Base-by-base conservation (phyloP, 192 early-diverging fungal species). In the Ramicandelaber brevisporus region DNA sequence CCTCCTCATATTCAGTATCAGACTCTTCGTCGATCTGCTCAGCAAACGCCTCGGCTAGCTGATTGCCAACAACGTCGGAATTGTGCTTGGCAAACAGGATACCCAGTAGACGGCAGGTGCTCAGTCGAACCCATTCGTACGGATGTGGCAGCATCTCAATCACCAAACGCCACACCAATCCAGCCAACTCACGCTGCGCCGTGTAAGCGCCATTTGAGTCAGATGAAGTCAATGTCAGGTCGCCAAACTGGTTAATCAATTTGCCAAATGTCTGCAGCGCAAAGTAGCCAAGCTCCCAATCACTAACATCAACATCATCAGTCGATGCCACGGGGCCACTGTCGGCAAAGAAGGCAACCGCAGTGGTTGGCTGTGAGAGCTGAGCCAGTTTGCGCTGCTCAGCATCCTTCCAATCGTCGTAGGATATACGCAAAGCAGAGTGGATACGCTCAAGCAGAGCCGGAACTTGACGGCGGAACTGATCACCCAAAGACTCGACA, bases 211-310 rank as follows among this genome's bases (percentile, higher is more conserved):
- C n/a, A n/a, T n/a, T n/a, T n/a, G n/a, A n/a, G n/a, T n/a, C n/a
- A n/a, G n/a, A n/a, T n/a, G n/a, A n/a, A n/a, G n/a, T n/a, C n/a
- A n/a, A n/a, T n/a, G n/a, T n/a, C n/a, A n/a, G n/a, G 7, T 32
- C 29, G 1, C 59, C 47, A 32, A 70, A 60, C 13, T 57, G 48
- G 21, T 61, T 57, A 20, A 74, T 38, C 12, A 87, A 39, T 37
- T 82, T 76, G 9, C 55, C 53, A 28, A 81, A 75, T 1, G 78
- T 68, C 18, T 65, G 73, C 4, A 88, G 33, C 21, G 77, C 56
- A 50, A 80, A 68, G 37, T 93, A 93, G 7, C 66, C 70, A 2
- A 74, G 40, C 53, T 89, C 73, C 92, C 92, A 97, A 18, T 48
- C 48, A 18, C 40, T 37, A 23, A 61, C 30, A 21, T 68, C 66